These are phyloP conservation scores for Wickerhamomyces sydowiorum DNA, from an alignment of 805 yeast genomes.

Conservation along the genomic window DNA sequence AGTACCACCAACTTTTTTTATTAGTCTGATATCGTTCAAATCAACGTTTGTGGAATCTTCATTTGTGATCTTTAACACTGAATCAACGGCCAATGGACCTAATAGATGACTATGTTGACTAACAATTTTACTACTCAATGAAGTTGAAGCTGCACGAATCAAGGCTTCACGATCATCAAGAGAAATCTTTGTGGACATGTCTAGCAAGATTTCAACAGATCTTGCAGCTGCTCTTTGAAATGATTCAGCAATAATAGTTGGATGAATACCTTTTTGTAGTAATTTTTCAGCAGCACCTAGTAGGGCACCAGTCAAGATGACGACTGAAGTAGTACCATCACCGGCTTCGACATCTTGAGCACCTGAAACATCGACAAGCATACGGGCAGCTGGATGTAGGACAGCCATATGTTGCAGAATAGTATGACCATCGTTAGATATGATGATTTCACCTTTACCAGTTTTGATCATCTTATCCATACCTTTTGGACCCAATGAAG, in stretches of 20 bases:
- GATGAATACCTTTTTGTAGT: conserved; percentile 88
- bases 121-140: conserved; percentile 91
- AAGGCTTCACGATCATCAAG: conserved; percentile 76
- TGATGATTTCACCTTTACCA: conserved; percentile 85
- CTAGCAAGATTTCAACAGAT: conserved; percentile 74
- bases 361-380: conserved; percentile 95
- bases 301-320: conserved; percentile 89
- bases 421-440: conserved; percentile 98
- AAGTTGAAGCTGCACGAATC: conserved; percentile 89
- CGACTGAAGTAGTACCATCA: conserved; percentile 98
- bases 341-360: conserved; percentile 99
- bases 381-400: conserved; percentile 96
- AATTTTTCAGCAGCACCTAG: conserved; percentile 93
- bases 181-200: conserved; percentile 80
- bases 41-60: conserved; percentile 67
- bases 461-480: conserved; percentile 99
- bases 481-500: conserved; percentile 96
- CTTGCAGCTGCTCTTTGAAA: conserved; percentile 82
- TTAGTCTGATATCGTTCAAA: conserved; percentile 77
- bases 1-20: conserved; percentile 96
- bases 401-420: conserved; percentile 97
- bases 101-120: conserved; percentile 82
- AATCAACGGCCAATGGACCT: conserved; percentile 92
- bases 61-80: conserved; percentile 74
- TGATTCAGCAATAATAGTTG: conserved; percentile 93